Conservation (phyloP, 768 basidiomycete species). For the Leccinum subgranulosum region DNA sequence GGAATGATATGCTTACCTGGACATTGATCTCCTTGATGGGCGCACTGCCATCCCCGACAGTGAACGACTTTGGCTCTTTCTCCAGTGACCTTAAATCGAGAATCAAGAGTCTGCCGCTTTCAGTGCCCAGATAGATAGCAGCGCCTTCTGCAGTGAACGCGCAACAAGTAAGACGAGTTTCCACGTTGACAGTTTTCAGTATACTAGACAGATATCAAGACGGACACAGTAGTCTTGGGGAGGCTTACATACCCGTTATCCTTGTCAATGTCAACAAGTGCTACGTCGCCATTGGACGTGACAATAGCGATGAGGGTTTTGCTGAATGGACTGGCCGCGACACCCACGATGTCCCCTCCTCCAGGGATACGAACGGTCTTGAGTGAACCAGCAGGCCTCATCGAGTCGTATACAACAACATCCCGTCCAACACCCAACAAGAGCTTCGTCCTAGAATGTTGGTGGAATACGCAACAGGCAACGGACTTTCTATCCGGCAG, state of each 20-base stretch:
- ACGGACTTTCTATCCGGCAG: slow-evolving; percentile 41
- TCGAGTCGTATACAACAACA: slow-evolving; percentile 61
- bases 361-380: slow-evolving; percentile 52
- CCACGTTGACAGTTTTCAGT: slow-evolving; percentile 54
- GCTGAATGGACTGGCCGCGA: slow-evolving; percentile 73
- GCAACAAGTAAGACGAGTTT: slow-evolving; percentile 54
- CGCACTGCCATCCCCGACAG: slow-evolving; percentile 45
- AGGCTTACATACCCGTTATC: slow-evolving; percentile 55
- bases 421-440: slow-evolving; percentile 52
- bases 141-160: slow-evolving; percentile 70
- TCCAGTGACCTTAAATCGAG: slow-evolving; percentile 65
- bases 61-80: slow-evolving; percentile 55
- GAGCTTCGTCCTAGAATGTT: slow-evolving; percentile 57
- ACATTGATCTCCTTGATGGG: slow-evolving; percentile 53
- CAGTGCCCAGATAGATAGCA: slow-evolving; percentile 62
- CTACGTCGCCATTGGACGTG: slow-evolving; percentile 51
- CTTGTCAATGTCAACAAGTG: slow-evolving; percentile 69
- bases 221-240: not conserved
- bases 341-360: slow-evolving; percentile 48
- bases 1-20: slow-evolving; percentile 42
- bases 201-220: slow-evolving; percentile 38
- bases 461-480: slow-evolving; percentile 56
- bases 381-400: slow-evolving; percentile 51
- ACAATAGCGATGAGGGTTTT: slow-evolving; percentile 65
- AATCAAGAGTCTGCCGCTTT: slow-evolving; percentile 58